phyloP scores from a whole-genome alignment of 2,329 filamentous ascomycete genomes.

The Kalaharituber pfeilii region DNA sequence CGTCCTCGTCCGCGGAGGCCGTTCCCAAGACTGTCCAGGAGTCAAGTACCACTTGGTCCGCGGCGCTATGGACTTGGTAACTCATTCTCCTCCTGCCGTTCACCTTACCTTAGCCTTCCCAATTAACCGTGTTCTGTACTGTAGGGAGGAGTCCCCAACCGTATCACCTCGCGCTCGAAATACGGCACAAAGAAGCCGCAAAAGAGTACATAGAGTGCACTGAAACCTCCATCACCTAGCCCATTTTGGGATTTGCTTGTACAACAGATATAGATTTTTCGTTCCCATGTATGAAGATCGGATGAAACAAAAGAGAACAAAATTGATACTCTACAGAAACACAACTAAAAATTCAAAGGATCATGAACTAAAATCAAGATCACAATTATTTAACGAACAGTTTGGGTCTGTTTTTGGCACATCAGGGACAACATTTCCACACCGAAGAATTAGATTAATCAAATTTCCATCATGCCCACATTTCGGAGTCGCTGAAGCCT shows the following conservation, averaged over 20 bases:
- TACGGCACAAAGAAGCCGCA: conserved; percentile 99
- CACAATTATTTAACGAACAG: too few relatives aligned
- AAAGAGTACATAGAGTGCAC: conserved; percentile 37
- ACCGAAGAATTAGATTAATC: too few relatives aligned
- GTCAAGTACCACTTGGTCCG: conserved; percentile 89
- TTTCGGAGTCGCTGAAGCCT: too few relatives aligned
- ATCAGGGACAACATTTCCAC: too few relatives aligned
- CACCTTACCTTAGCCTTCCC: background rate
- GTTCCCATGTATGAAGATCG: background rate
- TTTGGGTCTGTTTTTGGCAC: too few relatives aligned
- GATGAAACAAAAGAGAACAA: background rate
- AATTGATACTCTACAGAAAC: too few relatives aligned
- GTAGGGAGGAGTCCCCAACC: conserved; percentile 75
- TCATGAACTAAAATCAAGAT: too few relatives aligned
- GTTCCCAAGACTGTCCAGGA: conserved; percentile 94
- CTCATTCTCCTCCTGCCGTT: conserved; percentile 27
- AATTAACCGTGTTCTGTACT: conserved; percentile 9
- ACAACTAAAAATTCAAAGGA: too few relatives aligned
- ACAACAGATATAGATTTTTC: background rate
- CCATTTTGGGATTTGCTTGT: background rate
- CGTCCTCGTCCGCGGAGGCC: conserved; percentile 81
- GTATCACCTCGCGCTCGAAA: conserved; percentile 75
- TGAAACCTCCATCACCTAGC: too few relatives aligned
- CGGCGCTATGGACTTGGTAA: conserved; percentile 80
- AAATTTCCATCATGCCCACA: too few relatives aligned